Base-by-base conservation (phyloP, 2,329 filamentous ascomycete species). In the Colletotrichum acutatum region DNA sequence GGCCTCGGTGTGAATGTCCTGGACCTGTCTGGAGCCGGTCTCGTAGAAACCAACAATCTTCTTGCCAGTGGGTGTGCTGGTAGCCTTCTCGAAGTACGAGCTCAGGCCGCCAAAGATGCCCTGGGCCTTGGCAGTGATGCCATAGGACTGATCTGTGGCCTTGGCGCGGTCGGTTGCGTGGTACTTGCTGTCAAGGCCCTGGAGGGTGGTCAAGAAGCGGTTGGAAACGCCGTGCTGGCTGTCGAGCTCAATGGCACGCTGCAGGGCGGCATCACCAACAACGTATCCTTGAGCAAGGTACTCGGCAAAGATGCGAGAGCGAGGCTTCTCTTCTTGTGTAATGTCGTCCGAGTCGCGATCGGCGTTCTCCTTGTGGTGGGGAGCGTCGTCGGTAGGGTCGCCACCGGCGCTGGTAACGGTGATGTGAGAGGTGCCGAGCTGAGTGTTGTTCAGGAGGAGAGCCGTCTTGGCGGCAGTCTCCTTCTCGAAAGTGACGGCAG, bases 401-500 rank as follows among this genome's bases (percentile, higher is more conserved):
- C 91, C 92, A 75, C 93, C 87, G 63, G 90, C 89, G 76, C 91
- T 89, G 56, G 92, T 90, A 61, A 95, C 90, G 70, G 90, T 88
- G 81, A 99, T 97, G 80, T 97, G 91, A 77, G 95, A 94, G 72
- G 93, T 86, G 75, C 95, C 95, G 63, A 99, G 93, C 84, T 97
- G 94, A 66, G 97, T 99, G 88, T 98, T 97, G 86, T 98, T 96
- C 76, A 99, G 92, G 72, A 99, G 93, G 53, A 98, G 93, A 30
- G 97, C 97, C 26, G 97, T 99, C 88, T 98, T 98, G 73, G 96
- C 95, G 63, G 97, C 97, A 16, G 96, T 97, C 82, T 96, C 92
- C 87, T 98, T 98, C 85, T 98, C 97, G 80, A 99, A 99, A 65
- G 92, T 95, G 75, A 99, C 95, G n/a, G 92, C 94, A 71, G 97